Evolutionary conservation across 108 stramenopile genomes (phyloP), one percentile per base, ranked within the genome.

Genomic region (Fistulifera pelliculosa): DNA sequence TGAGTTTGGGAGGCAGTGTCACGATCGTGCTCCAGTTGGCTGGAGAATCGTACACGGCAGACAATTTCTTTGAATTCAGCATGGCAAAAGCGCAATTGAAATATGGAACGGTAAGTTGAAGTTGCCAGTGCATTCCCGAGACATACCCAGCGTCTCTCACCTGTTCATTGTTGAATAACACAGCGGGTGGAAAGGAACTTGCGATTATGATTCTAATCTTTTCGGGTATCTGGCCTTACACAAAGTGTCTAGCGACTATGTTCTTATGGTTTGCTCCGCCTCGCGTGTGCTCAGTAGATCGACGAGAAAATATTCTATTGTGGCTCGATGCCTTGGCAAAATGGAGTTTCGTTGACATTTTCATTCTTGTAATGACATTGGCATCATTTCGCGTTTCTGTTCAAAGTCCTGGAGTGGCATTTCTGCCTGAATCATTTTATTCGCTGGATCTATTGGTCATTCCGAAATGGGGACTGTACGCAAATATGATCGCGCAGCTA

Each of bases 171-270:
- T 35, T 8, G 31, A 6, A 35, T 35, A 3, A 35, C 31, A 6
- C 31, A 35, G 81, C 83, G 13, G 87, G 87, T 7, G 83, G 81
- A 13, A 65, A 73, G 24, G 68, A 58, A 8, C 56, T 90, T 22
- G 84, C 83, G 0, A 68, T 83, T 19, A 41, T 90, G 24, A 81
- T 90, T 14, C 53, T 83, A 0, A 61, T 90, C 10, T 83, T 90
- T 60, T 70, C 75, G 41, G 83, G 88, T 10, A 69, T 84, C 16
- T 90, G 88, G 88, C 88, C 88, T 19, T 90, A 90, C 67, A 74
- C 80, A 13, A 90, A 90, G 41, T 80, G 71, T 47, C 28, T 84
- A 14, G 52, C 76, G 13, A 77, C 75, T 48, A 51, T 90, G 1
- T 56, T 67, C 18, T 38, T 84, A 23, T 90, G 88, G 88, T 83